Conservation (phyloP, 2,329 filamentous ascomycete species). For the Fusarium coffeatum region DNA sequence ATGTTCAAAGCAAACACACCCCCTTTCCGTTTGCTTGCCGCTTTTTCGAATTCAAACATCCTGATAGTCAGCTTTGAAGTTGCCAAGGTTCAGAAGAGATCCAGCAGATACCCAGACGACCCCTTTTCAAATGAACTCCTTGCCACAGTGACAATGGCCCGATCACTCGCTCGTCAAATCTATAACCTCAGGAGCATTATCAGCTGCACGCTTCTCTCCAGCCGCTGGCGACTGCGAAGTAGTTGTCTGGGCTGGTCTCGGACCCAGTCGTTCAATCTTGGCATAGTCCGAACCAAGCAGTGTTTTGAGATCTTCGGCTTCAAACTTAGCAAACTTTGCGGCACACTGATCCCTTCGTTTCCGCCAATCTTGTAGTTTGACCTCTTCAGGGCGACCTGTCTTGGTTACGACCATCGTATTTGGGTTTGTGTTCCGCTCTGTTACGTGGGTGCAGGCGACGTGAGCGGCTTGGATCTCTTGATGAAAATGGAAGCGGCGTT, state of each 20-base stretch:
- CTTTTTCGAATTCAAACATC: background rate
- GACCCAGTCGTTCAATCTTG: background rate
- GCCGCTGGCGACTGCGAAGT: background rate
- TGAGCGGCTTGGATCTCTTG: slow-evolving; percentile 8
- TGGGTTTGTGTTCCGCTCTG: slow-evolving; percentile 10
- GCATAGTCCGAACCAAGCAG: slow-evolving; percentile 9
- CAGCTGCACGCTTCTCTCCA: slow-evolving; percentile 17
- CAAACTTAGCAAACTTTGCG: background rate
- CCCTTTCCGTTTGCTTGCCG: too few species aligned
- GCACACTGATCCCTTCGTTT: background rate
- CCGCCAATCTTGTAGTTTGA: background rate
- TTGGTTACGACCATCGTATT: slow-evolving; percentile 46
- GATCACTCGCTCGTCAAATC: slow-evolving; percentile 21
- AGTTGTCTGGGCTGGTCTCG: background rate
- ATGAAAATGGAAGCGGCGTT: slow-evolving; percentile 41
- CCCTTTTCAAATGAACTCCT: background rate
- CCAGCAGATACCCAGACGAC: background rate
- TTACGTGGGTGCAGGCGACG: slow-evolving; percentile 42
- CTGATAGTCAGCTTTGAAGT: too few species aligned
- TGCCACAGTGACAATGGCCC: background rate
- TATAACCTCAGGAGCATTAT: background rate
- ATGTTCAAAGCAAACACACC: too few species aligned
- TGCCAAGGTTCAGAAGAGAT: too few species aligned
- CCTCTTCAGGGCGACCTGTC: slow-evolving; percentile 2
- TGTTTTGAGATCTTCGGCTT: background rate